Evolutionary conservation across 306 rosid species (phyloP).

Genomic region (Fragaria vesca): DNA sequence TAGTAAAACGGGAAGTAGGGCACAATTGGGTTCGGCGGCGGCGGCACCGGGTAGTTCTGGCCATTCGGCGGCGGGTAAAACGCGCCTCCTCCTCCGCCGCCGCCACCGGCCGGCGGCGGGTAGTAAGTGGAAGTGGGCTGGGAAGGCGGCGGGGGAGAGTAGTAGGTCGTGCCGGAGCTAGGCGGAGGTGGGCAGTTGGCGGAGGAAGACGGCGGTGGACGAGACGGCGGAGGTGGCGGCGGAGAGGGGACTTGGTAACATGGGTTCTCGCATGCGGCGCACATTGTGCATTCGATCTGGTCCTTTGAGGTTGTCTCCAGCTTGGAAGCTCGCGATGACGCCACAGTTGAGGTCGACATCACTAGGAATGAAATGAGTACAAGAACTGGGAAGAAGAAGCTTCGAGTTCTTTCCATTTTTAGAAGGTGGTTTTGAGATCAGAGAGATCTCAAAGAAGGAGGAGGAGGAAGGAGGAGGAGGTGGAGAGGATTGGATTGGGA

Average conservation of each 20-base stretch:
- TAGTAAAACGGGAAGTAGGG: slow-evolving; percentile 88
- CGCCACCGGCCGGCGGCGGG: slow-evolving; percentile 40
- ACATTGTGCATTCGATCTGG: slow-evolving; percentile 95
- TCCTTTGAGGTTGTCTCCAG: slow-evolving; percentile 38
- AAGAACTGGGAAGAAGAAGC: neutral
- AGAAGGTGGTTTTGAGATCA: neutral
- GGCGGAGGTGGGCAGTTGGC: slow-evolving; percentile 62
- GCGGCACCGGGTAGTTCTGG: slow-evolving; percentile 62
- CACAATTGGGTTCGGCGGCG: slow-evolving; percentile 98
- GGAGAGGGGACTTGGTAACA: slow-evolving; percentile 55
- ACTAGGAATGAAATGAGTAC: slow-evolving; percentile 2
- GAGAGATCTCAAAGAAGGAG: neutral
- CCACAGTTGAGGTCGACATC: neutral
- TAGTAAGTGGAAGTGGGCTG: slow-evolving; percentile 40
- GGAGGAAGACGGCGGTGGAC: slow-evolving; percentile 26
- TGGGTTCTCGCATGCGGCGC: slow-evolving; percentile 79
- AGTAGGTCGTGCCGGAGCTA: slow-evolving; percentile 39
- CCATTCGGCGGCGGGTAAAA: slow-evolving; percentile 63
- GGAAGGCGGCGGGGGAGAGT: slow-evolving; percentile 76
- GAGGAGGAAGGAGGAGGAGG: neutral
- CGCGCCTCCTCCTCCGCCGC: slow-evolving; percentile 21
- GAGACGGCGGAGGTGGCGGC: slow-evolving; percentile 47
- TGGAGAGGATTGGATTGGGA: too few species aligned
- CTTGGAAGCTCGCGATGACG: slow-evolving; percentile 18
- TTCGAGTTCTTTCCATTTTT: slow-evolving; percentile 38